Evolutionary conservation across 1,284 basidiomycete genomes (phyloP).

Genomic region (Volvariella volvacea): DNA sequence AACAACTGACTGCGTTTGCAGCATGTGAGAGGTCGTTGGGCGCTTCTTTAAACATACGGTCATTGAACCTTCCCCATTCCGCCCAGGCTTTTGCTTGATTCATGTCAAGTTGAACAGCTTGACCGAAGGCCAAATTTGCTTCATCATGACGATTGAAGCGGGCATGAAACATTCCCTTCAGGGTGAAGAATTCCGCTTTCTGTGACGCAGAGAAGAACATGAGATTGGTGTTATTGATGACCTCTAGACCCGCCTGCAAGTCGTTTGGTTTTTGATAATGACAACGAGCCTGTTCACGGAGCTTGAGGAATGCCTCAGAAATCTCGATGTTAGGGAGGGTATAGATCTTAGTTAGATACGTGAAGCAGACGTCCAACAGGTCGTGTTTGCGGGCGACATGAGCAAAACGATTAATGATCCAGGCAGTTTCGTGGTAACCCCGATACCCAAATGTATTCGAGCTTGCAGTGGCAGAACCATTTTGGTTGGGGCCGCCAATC

Average conservation of each 20-base stretch:
- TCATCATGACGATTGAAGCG: conserved; percentile 85
- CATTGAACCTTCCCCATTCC: conserved; percentile 96
- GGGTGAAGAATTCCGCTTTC: conserved; percentile 98
- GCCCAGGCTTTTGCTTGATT: conserved; percentile 96
- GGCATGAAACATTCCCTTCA: conserved; percentile 99
- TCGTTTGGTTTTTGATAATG: conserved; percentile 97
- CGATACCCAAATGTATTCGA: conserved; percentile 90
- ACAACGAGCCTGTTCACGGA: conserved; percentile 98
- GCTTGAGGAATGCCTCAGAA: conserved; percentile 97
- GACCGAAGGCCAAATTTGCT: conserved; percentile 88
- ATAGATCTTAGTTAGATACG: conserved; percentile 95
- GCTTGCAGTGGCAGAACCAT: conserved; percentile 45
- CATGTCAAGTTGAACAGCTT: conserved; percentile 96
- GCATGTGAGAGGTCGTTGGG: conserved; percentile 73
- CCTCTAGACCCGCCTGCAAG: conserved; percentile 90
- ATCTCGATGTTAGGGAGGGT: conserved; percentile 99
- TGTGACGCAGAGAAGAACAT: conserved; percentile 96
- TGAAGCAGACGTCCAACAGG: conserved; percentile 94
- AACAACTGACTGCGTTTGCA: conserved; percentile 93
- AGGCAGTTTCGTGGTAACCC: conserved; percentile 99
- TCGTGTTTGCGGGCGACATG: conserved; percentile 98
- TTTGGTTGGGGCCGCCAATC: conserved; percentile 50
- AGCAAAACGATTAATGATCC: conserved; percentile 99
- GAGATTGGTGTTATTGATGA: conserved; percentile 99
- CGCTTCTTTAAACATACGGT: conserved; percentile 86